A percentile compares a stretch with the other conserved stretches of the same genome.
Evolutionary conservation across 2,329 filamentous ascomycete species (phyloP).

Genomic region (Bipolaris victoriae): DNA sequence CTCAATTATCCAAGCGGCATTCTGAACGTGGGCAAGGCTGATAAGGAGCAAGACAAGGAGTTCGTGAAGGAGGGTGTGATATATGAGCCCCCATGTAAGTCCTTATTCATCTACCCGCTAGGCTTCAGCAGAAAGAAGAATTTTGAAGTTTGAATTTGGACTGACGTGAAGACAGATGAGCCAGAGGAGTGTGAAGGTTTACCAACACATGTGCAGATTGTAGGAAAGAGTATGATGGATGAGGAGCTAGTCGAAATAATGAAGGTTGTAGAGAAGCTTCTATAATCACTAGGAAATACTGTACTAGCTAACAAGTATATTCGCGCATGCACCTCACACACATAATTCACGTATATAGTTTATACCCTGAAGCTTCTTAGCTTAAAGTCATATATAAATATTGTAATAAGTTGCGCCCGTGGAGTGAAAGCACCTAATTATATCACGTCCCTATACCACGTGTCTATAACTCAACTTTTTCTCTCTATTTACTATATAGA

Average conservation of each 20-base stretch:
- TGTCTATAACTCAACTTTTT: too few species aligned
- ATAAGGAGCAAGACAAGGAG: constrained; percentile 50
- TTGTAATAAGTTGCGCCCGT: too few species aligned
- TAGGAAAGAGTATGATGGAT: constrained; percentile 56
- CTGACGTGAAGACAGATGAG: constrained; percentile 9
- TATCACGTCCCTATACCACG: too few species aligned
- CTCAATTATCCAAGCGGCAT: constrained; percentile 61
- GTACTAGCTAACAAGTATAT: too few species aligned
- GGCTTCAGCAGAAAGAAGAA: background rate
- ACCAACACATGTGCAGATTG: constrained; percentile 56
- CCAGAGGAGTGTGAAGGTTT: constrained; percentile 55
- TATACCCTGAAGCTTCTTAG: too few species aligned
- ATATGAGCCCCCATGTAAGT: constrained; percentile 49
- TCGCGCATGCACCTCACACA: too few species aligned
- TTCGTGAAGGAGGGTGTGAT: constrained; percentile 37
- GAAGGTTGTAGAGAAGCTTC: constrained; percentile 37
- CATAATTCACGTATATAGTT: too few species aligned
- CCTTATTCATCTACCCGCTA: background rate
- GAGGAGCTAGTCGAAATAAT: constrained; percentile 53
- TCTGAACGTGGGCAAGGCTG: constrained; percentile 54
- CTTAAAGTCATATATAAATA: too few species aligned
- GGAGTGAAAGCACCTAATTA: too few species aligned
- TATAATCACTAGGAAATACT: background rate
- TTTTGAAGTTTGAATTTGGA: background rate
- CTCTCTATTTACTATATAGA: too few species aligned